Conservation (phyloP, 495 filamentous ascomycete genomes). For the Hyaloscypha finlandica region DNA sequence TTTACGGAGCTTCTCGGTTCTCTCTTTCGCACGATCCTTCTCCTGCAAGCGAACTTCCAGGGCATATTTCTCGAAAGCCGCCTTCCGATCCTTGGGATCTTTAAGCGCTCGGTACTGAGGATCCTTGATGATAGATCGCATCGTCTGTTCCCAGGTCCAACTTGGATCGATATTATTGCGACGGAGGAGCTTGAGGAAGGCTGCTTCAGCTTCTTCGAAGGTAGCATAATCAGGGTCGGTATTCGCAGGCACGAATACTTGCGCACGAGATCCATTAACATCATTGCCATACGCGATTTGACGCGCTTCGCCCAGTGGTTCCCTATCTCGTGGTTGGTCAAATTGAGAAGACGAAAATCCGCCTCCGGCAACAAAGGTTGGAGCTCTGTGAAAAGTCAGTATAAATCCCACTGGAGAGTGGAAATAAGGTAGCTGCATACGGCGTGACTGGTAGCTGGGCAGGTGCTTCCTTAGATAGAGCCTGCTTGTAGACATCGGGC, state of each 20-base stretch:
- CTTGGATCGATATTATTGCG: constrained; percentile 83
- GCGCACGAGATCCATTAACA: constrained; percentile 49
- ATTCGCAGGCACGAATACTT: constrained; percentile 61
- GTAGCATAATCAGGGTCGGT: constrained; percentile 83
- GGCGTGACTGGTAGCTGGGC: constrained; percentile 47
- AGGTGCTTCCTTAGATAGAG: constrained; percentile 58
- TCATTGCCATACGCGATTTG: constrained; percentile 70
- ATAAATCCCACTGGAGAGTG: not conserved
- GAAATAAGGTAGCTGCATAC: constrained; percentile 51
- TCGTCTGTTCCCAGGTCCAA: constrained; percentile 90
- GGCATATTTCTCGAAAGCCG: constrained; percentile 94
- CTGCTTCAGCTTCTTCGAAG: constrained; percentile 88
- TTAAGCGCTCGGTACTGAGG: constrained; percentile 92
- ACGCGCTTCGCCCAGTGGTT: constrained; percentile 60
- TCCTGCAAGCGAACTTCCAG: constrained; percentile 88
- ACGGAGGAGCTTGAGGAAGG: constrained; percentile 89
- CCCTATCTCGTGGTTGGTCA: constrained; percentile 39
- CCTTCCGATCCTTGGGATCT: constrained; percentile 88
- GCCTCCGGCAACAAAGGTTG: constrained; percentile 69
- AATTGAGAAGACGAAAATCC: constrained; percentile 48
- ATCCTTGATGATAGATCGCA: constrained; percentile 88
- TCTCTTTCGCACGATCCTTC: constrained; percentile 92
- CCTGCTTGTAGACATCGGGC: constrained; percentile 78
- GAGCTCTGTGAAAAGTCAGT: constrained; percentile 42
- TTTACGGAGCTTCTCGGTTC: constrained; percentile 86